phyloP scores from a whole-genome alignment of 371 early-diverging fungal genomes.

The Haplosporangium sp. region DNA sequence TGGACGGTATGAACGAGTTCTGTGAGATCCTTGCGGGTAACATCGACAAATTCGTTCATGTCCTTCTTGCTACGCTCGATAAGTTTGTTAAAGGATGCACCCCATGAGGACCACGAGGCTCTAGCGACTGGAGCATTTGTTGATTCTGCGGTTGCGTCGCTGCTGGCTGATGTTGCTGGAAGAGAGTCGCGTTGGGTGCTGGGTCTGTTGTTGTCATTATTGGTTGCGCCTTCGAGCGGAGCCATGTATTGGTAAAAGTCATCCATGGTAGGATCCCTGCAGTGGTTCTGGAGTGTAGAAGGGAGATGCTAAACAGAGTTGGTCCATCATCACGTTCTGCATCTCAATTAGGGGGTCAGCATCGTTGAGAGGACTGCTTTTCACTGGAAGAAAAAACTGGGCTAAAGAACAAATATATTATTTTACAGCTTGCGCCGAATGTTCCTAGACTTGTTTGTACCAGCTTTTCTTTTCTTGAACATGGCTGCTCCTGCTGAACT shows the following conservation, averaged over 20 bases:
- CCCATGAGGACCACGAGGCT: conserved; percentile 52
- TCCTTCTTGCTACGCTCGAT: conserved; percentile 54
- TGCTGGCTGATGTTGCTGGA: neutral
- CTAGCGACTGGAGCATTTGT: conserved; percentile 24
- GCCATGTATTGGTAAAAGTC: conserved; percentile 56
- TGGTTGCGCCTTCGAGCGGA: conserved; percentile 41
- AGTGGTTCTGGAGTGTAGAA: neutral
- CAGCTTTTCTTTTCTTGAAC: conserved; percentile 68
- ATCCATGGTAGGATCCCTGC: conserved; percentile 22
- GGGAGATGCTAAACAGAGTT: too few relatives aligned
- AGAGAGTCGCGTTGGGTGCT: conserved; percentile 12
- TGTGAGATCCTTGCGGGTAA: conserved; percentile 51
- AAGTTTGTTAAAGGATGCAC: conserved; percentile 50
- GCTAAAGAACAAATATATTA: neutral
- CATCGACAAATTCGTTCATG: conserved; percentile 54
- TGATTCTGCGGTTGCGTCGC: neutral
- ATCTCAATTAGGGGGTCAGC: too few relatives aligned
- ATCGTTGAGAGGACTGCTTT: too few relatives aligned
- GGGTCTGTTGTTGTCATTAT: conserved; percentile 31
- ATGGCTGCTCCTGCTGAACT: conserved; percentile 28
- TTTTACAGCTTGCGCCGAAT: conserved; percentile 46
- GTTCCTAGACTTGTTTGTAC: conserved; percentile 47
- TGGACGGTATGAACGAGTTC: conserved; percentile 54
- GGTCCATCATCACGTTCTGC: too few relatives aligned
- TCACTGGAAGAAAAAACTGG: too few relatives aligned